phyloP scores from a whole-genome alignment of 495 filamentous ascomycete species.

The Penicillium waksmanii region DNA sequence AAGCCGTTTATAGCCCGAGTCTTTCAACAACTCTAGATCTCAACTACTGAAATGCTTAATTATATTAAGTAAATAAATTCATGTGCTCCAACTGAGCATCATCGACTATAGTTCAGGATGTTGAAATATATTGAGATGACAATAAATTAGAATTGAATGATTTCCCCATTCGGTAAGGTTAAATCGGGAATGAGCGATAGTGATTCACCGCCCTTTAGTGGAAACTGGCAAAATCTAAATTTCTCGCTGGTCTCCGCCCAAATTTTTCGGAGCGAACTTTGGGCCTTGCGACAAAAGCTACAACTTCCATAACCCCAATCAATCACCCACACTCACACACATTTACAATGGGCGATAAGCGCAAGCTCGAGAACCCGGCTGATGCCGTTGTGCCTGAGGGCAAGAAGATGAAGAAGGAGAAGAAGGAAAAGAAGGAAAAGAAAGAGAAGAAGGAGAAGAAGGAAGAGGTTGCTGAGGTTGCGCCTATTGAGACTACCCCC shows the following conservation, averaged over 20 bases:
- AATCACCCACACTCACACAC: conserved; percentile 9
- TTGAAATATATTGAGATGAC: too few species aligned
- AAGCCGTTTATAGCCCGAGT: too few species aligned
- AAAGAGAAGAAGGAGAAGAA: conserved; percentile 31
- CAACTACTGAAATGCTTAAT: too few species aligned
- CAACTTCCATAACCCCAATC: not conserved
- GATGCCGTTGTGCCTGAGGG: conserved; percentile 38
- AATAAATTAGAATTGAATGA: too few species aligned
- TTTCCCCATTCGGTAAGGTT: too few species aligned
- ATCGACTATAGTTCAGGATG: too few species aligned
- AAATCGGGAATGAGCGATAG: conserved; percentile 1
- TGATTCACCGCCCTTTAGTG: conserved; percentile 24
- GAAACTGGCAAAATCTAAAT: conserved; percentile 31
- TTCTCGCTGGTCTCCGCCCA: conserved; percentile 31
- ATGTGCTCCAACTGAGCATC: too few species aligned
- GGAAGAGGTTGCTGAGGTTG: conserved; percentile 18
- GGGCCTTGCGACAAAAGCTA: not conserved
- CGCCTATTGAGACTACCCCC: conserved; percentile 11
- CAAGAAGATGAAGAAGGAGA: conserved; percentile 46
- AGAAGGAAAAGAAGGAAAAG: conserved; percentile 37
- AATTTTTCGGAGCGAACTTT: conserved; percentile 29
- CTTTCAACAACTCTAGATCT: too few species aligned
- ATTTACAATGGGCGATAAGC: conserved; percentile 46
- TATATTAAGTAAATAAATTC: too few species aligned
- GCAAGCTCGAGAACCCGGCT: conserved; percentile 43